A percentile compares a stretch with the other conserved stretches of the same genome.
These are phyloP conservation scores for Aspergillus mulundensis DNA, from an alignment of 495 filamentous ascomycete species.

Conservation along the genomic window DNA sequence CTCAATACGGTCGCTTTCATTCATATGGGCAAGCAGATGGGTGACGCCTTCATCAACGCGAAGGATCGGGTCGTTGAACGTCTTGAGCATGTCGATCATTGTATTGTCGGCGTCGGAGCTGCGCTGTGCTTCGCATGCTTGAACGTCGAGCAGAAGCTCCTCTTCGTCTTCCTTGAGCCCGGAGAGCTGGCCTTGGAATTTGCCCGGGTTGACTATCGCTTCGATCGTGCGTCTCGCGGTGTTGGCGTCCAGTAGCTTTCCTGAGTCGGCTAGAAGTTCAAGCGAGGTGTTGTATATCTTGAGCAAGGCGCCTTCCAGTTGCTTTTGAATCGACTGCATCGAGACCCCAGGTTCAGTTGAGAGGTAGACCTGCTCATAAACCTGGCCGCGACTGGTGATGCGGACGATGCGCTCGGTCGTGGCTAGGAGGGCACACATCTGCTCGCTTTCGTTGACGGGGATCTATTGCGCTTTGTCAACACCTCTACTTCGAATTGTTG, in stretches of 20 bases:
- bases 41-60: conserved; percentile 5
- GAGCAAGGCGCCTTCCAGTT: conserved; percentile 10
- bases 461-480: conserved; percentile 6
- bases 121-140: conserved; percentile 4
- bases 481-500: too few species aligned
- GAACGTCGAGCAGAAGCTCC: conserved; percentile 6
- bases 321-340: neutral
- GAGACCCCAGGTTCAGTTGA: neutral
- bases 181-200: neutral
- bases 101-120: conserved; percentile 5
- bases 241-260: neutral
- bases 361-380: conserved; percentile 14
- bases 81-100: conserved; percentile 5
- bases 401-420: conserved; percentile 19
- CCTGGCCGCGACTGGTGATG: conserved; percentile 19
- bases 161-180: conserved; percentile 7
- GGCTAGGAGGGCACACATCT: conserved; percentile 17
- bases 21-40: conserved; percentile 6
- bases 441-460: conserved; percentile 16
- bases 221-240: conserved; percentile 12
- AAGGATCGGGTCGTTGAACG: neutral
- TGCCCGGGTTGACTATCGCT: conserved; percentile 15
- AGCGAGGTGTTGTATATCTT: conserved; percentile 8
- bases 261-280: conserved; percentile 12
- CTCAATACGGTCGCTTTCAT: conserved; percentile 11